These are phyloP conservation scores for Pseudocercospora vitis DNA, from an alignment of 2,329 filamentous ascomycete species.

Conservation along the genomic window DNA sequence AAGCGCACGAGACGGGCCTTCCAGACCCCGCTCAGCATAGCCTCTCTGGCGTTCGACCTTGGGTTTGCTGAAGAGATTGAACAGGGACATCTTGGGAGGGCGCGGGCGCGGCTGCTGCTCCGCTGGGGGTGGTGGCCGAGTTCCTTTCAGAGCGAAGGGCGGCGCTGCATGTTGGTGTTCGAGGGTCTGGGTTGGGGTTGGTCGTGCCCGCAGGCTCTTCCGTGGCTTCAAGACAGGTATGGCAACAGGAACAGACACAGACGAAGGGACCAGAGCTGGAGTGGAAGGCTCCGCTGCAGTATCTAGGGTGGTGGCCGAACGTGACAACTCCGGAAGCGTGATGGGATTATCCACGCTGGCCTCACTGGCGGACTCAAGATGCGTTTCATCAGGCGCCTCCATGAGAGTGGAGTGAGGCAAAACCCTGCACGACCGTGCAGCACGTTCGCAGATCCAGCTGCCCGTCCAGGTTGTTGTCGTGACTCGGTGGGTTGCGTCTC, in stretches of 20 bases:
- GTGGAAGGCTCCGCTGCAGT: conserved; percentile 8
- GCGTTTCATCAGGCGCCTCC: conserved; percentile 21
- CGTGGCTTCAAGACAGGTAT: conserved; percentile 18
- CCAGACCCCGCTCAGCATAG: conserved; percentile 46
- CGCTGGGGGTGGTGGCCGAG: conserved; percentile 9
- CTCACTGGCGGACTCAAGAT: conserved; percentile 18
- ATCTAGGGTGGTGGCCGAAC: conserved; percentile 20
- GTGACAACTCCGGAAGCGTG: conserved; percentile 23
- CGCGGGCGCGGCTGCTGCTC: conserved; percentile 23
- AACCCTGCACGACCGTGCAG: conserved; percentile 26
- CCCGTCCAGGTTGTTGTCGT: conserved; percentile 13
- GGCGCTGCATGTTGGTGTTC: conserved; percentile 27
- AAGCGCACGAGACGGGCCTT: conserved; percentile 17
- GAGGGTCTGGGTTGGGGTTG: conserved; percentile 18
- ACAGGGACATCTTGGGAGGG: conserved; percentile 47
- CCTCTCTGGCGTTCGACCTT: conserved; percentile 51
- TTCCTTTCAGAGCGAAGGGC: conserved; percentile 20
- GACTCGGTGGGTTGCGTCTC: conserved; percentile 14
- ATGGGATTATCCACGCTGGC: conserved; percentile 18
- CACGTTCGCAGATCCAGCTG: conserved; percentile 24
- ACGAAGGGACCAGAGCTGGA: conserved; percentile 11
- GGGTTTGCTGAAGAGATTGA: conserved; percentile 51
- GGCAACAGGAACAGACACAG: conserved; percentile 13
- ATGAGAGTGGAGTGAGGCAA: conserved; percentile 22
- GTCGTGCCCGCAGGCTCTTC: conserved; percentile 25